Base-by-base conservation (phyloP, 129 eudicot genomes). In the Centella asiatica region DNA sequence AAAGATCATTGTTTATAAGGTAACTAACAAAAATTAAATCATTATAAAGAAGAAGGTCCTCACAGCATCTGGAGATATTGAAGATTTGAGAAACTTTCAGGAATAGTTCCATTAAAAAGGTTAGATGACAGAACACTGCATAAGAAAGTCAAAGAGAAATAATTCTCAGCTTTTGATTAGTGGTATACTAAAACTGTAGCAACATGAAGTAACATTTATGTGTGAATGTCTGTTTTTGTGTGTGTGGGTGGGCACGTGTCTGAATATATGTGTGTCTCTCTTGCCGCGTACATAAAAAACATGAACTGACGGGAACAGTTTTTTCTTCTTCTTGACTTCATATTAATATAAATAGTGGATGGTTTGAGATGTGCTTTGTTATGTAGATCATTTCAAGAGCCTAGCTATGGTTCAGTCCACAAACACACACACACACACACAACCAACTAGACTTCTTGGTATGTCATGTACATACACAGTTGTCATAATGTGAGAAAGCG, bases 51-150 rank as follows among this genome's bases (percentile, higher is more conserved):
- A 33, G 20, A 62, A 55, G 74, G 60, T 49, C 31, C 88, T 85
- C 70, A 86, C 97, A 90, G 73, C 74, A 39, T 79, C 67, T 90
- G 95, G 28, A 90, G 95, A 39, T 40, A 62, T 29, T 94, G 85
- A 42, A 90, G 85, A 47, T 68, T 36, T 44, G 94, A 86, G 62
- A 86, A 73, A 69, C 67, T 81, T 50, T 66, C 66, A 1, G 97
- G 97, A 44, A 90, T 81, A 13, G 83, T 62, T 73, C 94, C 97
- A 42, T 62, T 83, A 44, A 90, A 76, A 31, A 50, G 75, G 59
- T 90, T 90, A 55, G 68, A 27, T 18, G 95, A 87, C 48, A 90
- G 63, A 71, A 62, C 69, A 66, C 97, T 90, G 83, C 85, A 81
- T 63, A 48, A 64, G 7, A 49, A 23, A 54, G 48, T 66, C 34